Evolutionary conservation across 768 basidiomycete species (phyloP), one percentile per base, ranked within the genome.

Genomic region (Fomitopsis serialis): DNA sequence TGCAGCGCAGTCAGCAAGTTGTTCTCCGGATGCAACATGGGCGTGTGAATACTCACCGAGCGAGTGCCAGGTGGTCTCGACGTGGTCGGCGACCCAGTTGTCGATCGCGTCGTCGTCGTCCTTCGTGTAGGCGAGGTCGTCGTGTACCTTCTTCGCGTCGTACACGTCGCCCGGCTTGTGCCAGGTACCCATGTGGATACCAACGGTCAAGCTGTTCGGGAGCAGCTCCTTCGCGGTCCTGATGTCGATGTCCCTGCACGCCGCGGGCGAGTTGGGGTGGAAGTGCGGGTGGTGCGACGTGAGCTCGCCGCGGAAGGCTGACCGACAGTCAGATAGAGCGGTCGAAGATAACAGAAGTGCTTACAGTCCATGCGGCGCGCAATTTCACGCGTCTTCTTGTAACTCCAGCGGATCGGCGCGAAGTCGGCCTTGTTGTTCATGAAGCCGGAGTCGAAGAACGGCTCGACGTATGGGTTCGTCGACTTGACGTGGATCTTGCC

Each of bases 341-440:
- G 29, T 32, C 29, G 11, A 32, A 32, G 5, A 32, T 32, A 32
- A 5, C n/a, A n/a, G 29, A 3, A 42, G 17, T 2, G 35, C 72
- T 54, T 60, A 82, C 81, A 74, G 55, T 87, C 84, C 85, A 87
- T 87, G 58, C 85, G 72, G 59, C 85, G 75, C 22, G 84, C 85
- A 22, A 87, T 70, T 61, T 87, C 85, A 58, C 85, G 80, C 15
- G 82, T 84, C 74, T 81, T 82, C 80, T 87, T 87, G 74, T 87
- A 87, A 64, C 81, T 81, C 85, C 85, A 87, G 34, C 84, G 80
- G 59, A 86, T 81, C 13, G 85, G 85, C 22, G 83, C 84, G 61
- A 85, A 85, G 71, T 87, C 85, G 25, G 85, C 85, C 72, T 84
- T 84, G 73, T 86, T 65, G 72, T 84, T 86, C 85, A 87, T 82